Evolutionary conservation across 164 flowering plant genomes (phyloP).

Genomic region (Kingdonia uniflora): DNA sequence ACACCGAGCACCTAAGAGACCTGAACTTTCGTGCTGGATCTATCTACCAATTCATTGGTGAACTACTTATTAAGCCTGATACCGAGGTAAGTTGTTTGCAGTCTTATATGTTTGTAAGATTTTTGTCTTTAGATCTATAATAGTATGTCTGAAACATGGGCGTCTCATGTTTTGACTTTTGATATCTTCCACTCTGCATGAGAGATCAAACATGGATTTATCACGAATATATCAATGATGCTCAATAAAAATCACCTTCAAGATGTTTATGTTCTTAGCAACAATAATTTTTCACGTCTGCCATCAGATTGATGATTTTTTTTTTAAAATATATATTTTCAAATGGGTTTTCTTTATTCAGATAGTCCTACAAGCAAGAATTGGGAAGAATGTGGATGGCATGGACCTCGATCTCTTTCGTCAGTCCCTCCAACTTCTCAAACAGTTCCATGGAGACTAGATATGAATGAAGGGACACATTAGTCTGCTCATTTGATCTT

Average conservation of each 20-base stretch:
- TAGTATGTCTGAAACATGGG: background rate
- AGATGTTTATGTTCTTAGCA: too few relatives aligned
- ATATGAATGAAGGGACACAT: background rate
- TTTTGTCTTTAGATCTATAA: background rate
- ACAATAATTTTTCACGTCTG: too few relatives aligned
- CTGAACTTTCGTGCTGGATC: constrained; percentile 55
- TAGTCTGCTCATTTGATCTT: too few relatives aligned
- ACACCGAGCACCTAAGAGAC: constrained; percentile 60
- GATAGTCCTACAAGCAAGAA: constrained; percentile 65
- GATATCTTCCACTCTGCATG: too few relatives aligned
- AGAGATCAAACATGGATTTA: too few relatives aligned
- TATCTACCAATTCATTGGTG: constrained; percentile 85
- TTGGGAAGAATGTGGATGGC: constrained; percentile 81
- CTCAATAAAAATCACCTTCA: too few relatives aligned
- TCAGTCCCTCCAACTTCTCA: constrained; percentile 58
- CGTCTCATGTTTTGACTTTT: too few relatives aligned
- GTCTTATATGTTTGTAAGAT: background rate
- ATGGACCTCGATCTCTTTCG: constrained; percentile 74
- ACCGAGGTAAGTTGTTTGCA: constrained; percentile 32
- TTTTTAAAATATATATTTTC: background rate
- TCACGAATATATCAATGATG: too few relatives aligned
- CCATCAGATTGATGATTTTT: background rate
- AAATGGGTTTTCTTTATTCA: too few relatives aligned
- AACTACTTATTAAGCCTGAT: constrained; percentile 44
- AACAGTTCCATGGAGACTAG: constrained; percentile 50